These are phyloP conservation scores for Trypanosoma melophagium DNA, from an alignment of 208 protist species.

Conservation along the genomic window DNA sequence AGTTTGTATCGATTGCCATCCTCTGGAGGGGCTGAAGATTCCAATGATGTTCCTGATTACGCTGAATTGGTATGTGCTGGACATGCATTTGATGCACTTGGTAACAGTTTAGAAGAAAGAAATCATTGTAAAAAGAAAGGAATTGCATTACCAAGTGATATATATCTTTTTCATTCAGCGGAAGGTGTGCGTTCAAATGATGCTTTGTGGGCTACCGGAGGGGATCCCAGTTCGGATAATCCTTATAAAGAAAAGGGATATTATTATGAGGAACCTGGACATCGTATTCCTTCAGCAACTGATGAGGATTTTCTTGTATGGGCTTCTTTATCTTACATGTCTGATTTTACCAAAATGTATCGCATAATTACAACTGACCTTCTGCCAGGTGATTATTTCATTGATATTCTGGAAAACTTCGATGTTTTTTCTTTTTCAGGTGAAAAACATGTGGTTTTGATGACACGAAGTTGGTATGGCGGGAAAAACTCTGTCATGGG, in stretches of 20 bases:
- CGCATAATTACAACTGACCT: slow-evolving; percentile 61
- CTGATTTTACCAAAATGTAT: slow-evolving; percentile 94
- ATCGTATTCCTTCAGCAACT: slow-evolving; percentile 28
- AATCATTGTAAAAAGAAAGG: slow-evolving; percentile 48
- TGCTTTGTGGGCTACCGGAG: neutral
- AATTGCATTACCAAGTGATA: slow-evolving; percentile 83
- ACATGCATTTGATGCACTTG: slow-evolving; percentile 20
- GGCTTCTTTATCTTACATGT: slow-evolving; percentile 90
- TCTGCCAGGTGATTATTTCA: slow-evolving; percentile 49
- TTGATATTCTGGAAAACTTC: slow-evolving; percentile 74
- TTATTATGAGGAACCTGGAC: slow-evolving; percentile 39
- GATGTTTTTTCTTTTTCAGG: slow-evolving; percentile 77
- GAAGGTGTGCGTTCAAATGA: neutral
- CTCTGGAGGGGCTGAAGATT: neutral
- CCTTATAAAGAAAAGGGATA: slow-evolving; percentile 25
- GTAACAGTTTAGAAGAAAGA: slow-evolving; percentile 5
- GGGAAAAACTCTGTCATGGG: slow-evolving; percentile 92
- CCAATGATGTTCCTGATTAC: neutral
- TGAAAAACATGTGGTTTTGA: slow-evolving; percentile 87
- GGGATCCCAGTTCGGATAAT: slow-evolving; percentile 9
- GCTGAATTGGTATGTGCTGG: slow-evolving; percentile 24
- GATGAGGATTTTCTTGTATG: slow-evolving; percentile 95
- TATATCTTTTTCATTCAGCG: slow-evolving; percentile 51
- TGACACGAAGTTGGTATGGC: slow-evolving; percentile 81
- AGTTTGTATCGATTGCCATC: slow-evolving; percentile 24